Evolutionary conservation across 441 rosid species (phyloP).

Genomic region (Pelargonium cotyledonis): DNA sequence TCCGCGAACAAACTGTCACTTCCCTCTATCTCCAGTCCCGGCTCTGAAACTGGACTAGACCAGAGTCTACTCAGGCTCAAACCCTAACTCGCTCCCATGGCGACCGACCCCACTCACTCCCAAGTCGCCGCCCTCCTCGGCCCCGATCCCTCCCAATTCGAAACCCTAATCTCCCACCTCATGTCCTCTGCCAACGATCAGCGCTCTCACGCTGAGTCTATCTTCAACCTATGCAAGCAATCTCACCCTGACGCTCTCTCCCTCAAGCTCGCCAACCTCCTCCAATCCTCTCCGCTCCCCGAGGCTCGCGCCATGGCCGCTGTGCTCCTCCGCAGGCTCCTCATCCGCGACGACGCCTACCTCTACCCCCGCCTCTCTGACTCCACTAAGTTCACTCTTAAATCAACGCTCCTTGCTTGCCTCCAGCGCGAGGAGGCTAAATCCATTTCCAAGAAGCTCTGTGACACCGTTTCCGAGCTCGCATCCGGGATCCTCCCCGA

Average conservation of each 20-base stretch:
- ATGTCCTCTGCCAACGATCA: constrained; percentile 50
- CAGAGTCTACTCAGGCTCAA: no score
- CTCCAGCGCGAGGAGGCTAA: constrained; percentile 34
- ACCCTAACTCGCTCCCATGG: constrained; percentile 7
- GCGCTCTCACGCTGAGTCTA: constrained; percentile 41
- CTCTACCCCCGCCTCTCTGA: constrained; percentile 27
- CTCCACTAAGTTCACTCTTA: constrained; percentile 30
- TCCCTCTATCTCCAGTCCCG: no score
- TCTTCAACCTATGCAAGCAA: constrained; percentile 39
- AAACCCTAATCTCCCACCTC: constrained; percentile 40
- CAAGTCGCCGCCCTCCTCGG: constrained; percentile 34
- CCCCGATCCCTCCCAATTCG: constrained; percentile 38
- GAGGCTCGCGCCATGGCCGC: constrained; percentile 43
- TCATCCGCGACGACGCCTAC: constrained; percentile 33
- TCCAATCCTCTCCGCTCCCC: constrained; percentile 24
- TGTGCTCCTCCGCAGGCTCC: constrained; percentile 40
- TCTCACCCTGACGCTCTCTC: constrained; percentile 36
- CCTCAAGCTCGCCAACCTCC: constrained; percentile 33
- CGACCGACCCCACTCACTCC: constrained; percentile 34
- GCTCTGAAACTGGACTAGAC: no score
- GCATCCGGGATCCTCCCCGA: constrained; percentile 34
- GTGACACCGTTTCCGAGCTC: constrained; percentile 44
- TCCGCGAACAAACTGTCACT: no score
- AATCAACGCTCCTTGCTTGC: constrained; percentile 33
- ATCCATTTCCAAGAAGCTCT: constrained; percentile 35